These are phyloP conservation scores for Erythrobasidium yunnanense DNA, from an alignment of 768 basidiomycete genomes.

Conservation along the genomic window DNA sequence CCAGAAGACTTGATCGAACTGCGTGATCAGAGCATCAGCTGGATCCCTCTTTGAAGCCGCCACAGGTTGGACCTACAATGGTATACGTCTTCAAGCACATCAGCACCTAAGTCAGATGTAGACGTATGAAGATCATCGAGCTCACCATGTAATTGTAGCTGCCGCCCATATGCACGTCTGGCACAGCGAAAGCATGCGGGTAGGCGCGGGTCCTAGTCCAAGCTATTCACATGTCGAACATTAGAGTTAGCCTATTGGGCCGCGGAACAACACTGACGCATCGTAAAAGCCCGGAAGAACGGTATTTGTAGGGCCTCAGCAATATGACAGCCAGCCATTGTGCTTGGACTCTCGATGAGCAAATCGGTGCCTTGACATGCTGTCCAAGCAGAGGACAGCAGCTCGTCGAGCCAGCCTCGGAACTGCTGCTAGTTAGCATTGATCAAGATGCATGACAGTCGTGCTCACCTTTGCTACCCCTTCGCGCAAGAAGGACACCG, in stretches of 20 bases:
- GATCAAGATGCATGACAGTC: not conserved
- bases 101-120: not conserved
- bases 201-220: conserved; percentile 94
- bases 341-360: conserved; percentile 85
- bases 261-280: not conserved
- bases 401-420: conserved; percentile 93
- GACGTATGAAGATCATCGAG: not conserved
- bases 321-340: conserved; percentile 94
- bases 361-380: conserved; percentile 91
- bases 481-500: conserved; percentile 87
- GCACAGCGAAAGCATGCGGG: conserved; percentile 95
- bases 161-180: conserved; percentile 95
- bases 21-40: too few species aligned
- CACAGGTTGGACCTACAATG: not conserved
- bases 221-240: conserved; percentile 52
- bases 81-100: conserved; percentile 28
- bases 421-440: conserved; percentile 51
- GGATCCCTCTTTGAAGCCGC: too few species aligned
- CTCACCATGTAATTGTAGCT: conserved; percentile 93
- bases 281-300: conserved; percentile 55
- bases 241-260: not conserved
- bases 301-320: conserved; percentile 88
- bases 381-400: conserved; percentile 88
- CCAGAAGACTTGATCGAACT: conserved; percentile 99
- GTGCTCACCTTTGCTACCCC: conserved; percentile 68